phyloP scores from a whole-genome alignment of 2,329 filamentous ascomycete genomes.

The Cladophialophora carrionii region DNA sequence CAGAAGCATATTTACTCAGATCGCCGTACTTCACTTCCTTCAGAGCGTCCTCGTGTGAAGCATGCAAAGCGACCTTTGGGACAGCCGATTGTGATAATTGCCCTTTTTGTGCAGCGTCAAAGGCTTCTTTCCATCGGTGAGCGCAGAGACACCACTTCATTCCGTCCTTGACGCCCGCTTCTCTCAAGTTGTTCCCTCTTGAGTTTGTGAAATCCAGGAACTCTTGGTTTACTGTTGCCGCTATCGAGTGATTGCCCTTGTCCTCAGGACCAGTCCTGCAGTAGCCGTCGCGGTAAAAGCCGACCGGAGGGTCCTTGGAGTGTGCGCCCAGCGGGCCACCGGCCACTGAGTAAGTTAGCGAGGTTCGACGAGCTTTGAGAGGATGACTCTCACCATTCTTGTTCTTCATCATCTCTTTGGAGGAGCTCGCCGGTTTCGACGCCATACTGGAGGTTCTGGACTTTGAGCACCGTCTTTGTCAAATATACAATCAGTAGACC shows the following conservation, averaged over 20 bases:
- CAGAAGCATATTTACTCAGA: slow-evolving; percentile 43
- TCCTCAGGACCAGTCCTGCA: slow-evolving; percentile 60
- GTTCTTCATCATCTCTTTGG: slow-evolving; percentile 37
- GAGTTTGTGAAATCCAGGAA: slow-evolving; percentile 65
- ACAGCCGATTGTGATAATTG: slow-evolving; percentile 36
- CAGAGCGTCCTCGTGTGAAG: slow-evolving; percentile 45
- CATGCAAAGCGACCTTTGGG: slow-evolving; percentile 43
- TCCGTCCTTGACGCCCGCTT: slow-evolving; percentile 59
- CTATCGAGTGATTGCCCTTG: slow-evolving; percentile 63
- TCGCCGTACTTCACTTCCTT: slow-evolving; percentile 43
- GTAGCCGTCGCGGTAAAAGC: slow-evolving; percentile 65
- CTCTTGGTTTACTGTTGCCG: slow-evolving; percentile 61
- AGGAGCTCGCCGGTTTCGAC: slow-evolving; percentile 21
- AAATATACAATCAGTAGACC: background rate
- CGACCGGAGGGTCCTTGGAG: slow-evolving; percentile 62
- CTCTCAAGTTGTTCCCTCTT: slow-evolving; percentile 62
- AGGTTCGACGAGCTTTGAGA: background rate
- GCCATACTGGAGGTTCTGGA: slow-evolving; percentile 13
- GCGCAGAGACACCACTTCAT: slow-evolving; percentile 69
- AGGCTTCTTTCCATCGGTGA: slow-evolving; percentile 62
- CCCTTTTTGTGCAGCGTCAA: slow-evolving; percentile 56
- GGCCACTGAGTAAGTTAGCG: slow-evolving; percentile 49
- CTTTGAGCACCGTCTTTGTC: background rate
- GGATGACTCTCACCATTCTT: slow-evolving; percentile 32
- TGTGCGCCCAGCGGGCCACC: slow-evolving; percentile 62